phyloP scores from a whole-genome alignment of 495 filamentous ascomycete species.

The Lasiosphaeria hispida region DNA sequence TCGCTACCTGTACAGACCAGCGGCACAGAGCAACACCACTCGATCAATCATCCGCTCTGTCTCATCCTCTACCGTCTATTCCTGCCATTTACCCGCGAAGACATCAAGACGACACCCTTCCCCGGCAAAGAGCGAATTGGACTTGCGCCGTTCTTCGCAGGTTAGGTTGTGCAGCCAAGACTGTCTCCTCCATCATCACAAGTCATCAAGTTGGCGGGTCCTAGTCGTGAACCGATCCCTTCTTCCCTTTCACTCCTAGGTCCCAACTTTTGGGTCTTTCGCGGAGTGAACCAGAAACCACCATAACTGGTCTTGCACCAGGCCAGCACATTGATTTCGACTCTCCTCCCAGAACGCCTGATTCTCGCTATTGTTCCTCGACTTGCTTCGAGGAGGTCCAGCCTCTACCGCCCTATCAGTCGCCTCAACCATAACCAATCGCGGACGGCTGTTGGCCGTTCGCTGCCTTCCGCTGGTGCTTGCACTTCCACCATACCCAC shows the following conservation, averaged over 20 bases:
- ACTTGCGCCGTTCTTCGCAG: no score
- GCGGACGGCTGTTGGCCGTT: slow-evolving; percentile 41
- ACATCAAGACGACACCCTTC: background rate
- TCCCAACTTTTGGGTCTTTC: slow-evolving; percentile 85
- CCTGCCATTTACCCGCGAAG: no score
- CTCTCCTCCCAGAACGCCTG: background rate
- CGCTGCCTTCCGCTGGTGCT: slow-evolving; percentile 41
- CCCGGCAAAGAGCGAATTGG: background rate
- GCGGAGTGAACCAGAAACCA: slow-evolving; percentile 94
- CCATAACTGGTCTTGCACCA: slow-evolving; percentile 73
- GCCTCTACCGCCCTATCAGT: no score
- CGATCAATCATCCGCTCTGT: no score
- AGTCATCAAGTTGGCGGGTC: slow-evolving; percentile 95
- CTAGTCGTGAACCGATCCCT: slow-evolving; percentile 70
- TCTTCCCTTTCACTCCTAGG: slow-evolving; percentile 90
- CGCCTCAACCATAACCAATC: slow-evolving; percentile 15
- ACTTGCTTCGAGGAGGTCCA: no score
- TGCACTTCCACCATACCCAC: slow-evolving; percentile 15
- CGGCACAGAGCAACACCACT: no score
- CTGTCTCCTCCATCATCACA: background rate
- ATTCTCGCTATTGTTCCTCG: background rate
- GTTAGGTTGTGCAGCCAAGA: background rate
- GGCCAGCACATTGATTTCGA: slow-evolving; percentile 12
- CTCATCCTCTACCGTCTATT: no score
- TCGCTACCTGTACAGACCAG: no score